phyloP scores from a whole-genome alignment of 805 yeast species.

The Yarrowia sp. region DNA sequence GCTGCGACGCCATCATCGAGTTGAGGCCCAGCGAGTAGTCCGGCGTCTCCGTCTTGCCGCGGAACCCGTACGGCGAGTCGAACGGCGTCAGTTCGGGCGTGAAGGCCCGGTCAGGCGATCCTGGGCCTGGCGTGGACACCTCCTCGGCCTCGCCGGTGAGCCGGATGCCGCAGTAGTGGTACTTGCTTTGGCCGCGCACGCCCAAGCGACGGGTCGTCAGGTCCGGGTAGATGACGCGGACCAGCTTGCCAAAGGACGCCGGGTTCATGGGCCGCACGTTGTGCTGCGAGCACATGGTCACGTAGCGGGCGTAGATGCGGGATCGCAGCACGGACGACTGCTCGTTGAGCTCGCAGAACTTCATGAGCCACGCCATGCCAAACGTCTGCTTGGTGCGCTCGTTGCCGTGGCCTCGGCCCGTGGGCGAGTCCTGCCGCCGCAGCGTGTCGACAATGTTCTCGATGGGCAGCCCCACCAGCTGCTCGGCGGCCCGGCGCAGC shows the following conservation, averaged over 20 bases:
- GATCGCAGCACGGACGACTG: constrained; percentile 62
- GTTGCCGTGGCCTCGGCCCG: constrained; percentile 27
- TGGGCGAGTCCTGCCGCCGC: constrained; percentile 28
- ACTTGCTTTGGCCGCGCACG: constrained; percentile 74
- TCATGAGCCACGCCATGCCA: constrained; percentile 77
- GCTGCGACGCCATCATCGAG: neutral
- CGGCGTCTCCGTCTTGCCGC: constrained; percentile 21
- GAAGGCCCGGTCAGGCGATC: constrained; percentile 17
- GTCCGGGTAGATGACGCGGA: constrained; percentile 61
- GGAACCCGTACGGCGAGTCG: constrained; percentile 24
- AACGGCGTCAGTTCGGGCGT: constrained; percentile 26
- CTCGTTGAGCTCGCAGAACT: constrained; percentile 53
- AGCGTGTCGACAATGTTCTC: constrained; percentile 30
- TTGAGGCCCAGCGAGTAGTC: constrained; percentile 3
- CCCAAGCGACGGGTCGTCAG: constrained; percentile 78
- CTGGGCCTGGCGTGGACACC: neutral
- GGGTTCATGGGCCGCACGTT: constrained; percentile 62
- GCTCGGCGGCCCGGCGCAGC: constrained; percentile 29
- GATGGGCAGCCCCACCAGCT: constrained; percentile 27
- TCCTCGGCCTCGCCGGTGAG: constrained; percentile 40
- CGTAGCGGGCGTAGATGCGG: constrained; percentile 66
- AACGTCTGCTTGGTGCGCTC: constrained; percentile 57
- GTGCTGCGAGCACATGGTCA: constrained; percentile 53
- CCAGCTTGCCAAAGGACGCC: constrained; percentile 76
- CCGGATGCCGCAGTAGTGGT: constrained; percentile 79